Percentiles rank a stretch among this genome's conserved stretches.
Evolutionary conservation across 306 rosid genomes (phyloP).

Genomic region (Lathyrus aphaca): DNA sequence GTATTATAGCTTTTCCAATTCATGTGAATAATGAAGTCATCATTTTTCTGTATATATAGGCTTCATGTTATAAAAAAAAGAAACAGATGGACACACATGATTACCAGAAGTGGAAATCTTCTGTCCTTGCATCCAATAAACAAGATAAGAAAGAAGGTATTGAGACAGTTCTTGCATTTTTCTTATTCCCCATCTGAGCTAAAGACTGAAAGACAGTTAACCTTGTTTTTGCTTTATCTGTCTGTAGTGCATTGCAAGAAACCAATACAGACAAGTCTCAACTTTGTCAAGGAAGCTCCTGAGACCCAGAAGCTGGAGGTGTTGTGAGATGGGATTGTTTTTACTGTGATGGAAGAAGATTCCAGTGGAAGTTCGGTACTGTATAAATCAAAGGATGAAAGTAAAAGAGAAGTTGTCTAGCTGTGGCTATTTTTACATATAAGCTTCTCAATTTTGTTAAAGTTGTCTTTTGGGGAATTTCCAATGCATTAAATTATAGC

Average conservation of each 20-base stretch:
- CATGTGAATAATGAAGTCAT: not conserved
- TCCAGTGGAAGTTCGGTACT: slow-evolving; percentile 28
- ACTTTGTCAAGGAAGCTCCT: slow-evolving; percentile 52
- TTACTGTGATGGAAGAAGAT: not conserved
- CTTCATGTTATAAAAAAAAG: slow-evolving; percentile 63
- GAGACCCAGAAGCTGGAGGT: slow-evolving; percentile 59
- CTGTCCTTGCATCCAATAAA: slow-evolving; percentile 66
- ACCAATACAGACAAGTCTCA: slow-evolving; percentile 60
- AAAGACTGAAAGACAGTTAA: slow-evolving; percentile 17
- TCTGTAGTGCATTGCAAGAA: slow-evolving; percentile 59
- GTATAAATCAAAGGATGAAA: not conserved
- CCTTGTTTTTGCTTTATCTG: not conserved
- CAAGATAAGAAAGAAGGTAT: slow-evolving; percentile 63
- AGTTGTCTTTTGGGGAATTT: slow-evolving; percentile 9
- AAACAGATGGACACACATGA: slow-evolving; percentile 56
- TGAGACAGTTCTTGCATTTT: slow-evolving; percentile 19
- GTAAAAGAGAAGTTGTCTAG: slow-evolving; percentile 1
- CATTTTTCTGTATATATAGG: slow-evolving; percentile 47
- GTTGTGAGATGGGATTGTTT: slow-evolving; percentile 33
- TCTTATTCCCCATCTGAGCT: not conserved
- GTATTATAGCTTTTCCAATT: slow-evolving; percentile 10
- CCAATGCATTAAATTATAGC: slow-evolving; percentile 28
- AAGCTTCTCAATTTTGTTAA: slow-evolving; percentile 30
- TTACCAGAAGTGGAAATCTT: slow-evolving; percentile 73
- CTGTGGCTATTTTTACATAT: not conserved